These are phyloP conservation scores for Leucocoprinus leucothites DNA, from an alignment of 768 basidiomycete genomes.

Conservation along the genomic window DNA sequence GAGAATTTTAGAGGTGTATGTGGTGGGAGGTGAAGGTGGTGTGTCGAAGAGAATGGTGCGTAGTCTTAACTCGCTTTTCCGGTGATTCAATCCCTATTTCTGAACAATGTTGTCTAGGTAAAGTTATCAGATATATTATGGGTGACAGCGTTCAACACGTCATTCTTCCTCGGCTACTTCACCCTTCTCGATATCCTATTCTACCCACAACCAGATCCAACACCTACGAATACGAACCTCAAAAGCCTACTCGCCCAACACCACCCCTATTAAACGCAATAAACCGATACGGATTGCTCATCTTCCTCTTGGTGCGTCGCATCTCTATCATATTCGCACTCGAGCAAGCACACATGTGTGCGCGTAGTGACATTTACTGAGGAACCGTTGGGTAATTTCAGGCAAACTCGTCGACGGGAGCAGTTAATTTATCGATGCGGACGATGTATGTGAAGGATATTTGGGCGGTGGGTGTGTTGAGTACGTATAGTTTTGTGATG, in stretches of 20 bases:
- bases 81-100: not conserved
- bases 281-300: conserved; percentile 72
- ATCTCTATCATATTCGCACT: not conserved
- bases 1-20: conserved; percentile 25
- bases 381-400: conserved; percentile 31
- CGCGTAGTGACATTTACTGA: too few relatives aligned
- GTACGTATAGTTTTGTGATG: conserved; percentile 54
- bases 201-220: conserved; percentile 42
- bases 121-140: conserved; percentile 89
- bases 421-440: conserved; percentile 72
- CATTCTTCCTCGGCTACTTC: conserved; percentile 80
- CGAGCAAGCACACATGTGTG: too few relatives aligned
- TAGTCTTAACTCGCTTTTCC: not conserved
- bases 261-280: conserved; percentile 71
- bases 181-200: conserved; percentile 66
- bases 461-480: conserved; percentile 60
- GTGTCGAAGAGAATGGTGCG: conserved; percentile 49
- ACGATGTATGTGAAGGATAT: conserved; percentile 75
- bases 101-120: conserved; percentile 49
- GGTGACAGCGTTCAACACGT: conserved; percentile 85
- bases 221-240: conserved; percentile 12
- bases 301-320: conserved; percentile 86
- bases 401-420: conserved; percentile 87
- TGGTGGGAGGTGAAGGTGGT: conserved; percentile 21
- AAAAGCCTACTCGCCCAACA: conserved; percentile 19